phyloP scores from a whole-genome alignment of 768 basidiomycete genomes.

The Daedaleopsis sinensis region DNA sequence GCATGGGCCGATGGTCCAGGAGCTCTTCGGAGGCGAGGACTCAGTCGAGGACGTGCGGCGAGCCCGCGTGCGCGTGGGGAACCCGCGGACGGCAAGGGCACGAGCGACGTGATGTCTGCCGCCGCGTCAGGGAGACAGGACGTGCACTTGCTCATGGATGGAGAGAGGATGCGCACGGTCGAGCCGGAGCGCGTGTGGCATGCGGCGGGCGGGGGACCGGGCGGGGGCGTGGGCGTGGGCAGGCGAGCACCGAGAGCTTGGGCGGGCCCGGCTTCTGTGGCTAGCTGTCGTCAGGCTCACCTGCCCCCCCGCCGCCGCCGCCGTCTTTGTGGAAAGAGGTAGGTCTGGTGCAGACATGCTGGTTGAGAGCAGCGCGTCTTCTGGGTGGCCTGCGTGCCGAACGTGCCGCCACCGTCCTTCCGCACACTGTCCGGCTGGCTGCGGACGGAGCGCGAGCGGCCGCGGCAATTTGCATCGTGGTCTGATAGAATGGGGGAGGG shows the following conservation, averaged over 20 bases:
- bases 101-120: too few species aligned
- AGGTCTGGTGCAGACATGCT: constrained; percentile 1
- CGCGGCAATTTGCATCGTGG: not conserved
- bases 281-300: not conserved
- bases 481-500: too few species aligned
- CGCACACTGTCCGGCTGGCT: constrained; percentile 17
- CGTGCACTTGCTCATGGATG: not conserved
- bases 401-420: constrained; percentile 30
- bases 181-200: constrained; percentile 4
- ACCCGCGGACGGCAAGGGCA: too few species aligned
- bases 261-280: constrained; percentile 2
- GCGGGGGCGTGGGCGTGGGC: too few species aligned
- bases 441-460: constrained; percentile 7
- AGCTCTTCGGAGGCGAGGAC: too few species aligned
- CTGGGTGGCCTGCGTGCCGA: constrained; percentile 21
- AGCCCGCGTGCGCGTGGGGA: not conserved
- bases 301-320: not conserved
- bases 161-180: constrained; percentile 11
- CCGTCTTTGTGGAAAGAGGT: too few species aligned
- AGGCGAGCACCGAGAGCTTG: constrained; percentile 10
- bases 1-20: too few species aligned
- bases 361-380: constrained; percentile 4
- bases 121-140: not conserved
- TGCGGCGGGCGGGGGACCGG: not conserved
- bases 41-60: too few species aligned